Percentiles rank a stretch among this genome's conserved stretches.
Evolutionary conservation across 2,329 filamentous ascomycete genomes (phyloP).

Genomic region (Arachnopeziza araneosa): DNA sequence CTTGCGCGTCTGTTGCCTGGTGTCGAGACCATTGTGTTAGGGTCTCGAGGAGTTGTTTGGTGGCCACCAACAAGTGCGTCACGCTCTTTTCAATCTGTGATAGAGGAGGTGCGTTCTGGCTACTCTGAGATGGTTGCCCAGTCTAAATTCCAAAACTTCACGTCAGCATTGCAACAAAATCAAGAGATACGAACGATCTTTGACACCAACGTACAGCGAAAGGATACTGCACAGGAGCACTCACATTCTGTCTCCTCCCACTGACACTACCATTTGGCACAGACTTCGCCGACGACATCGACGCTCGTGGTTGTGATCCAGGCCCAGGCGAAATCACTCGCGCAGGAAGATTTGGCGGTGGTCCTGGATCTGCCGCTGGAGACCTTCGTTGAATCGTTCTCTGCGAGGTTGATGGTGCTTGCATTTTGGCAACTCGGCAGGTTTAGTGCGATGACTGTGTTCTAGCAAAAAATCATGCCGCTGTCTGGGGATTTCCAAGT

Average conservation of each 20-base stretch:
- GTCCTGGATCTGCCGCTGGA: slow-evolving; percentile 55
- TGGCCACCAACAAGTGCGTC: slow-evolving; percentile 93
- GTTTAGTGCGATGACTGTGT: background rate
- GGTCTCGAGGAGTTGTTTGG: slow-evolving; percentile 95
- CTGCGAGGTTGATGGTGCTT: slow-evolving; percentile 46
- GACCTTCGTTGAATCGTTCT: slow-evolving; percentile 56
- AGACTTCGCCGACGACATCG: slow-evolving; percentile 61
- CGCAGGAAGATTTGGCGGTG: slow-evolving; percentile 48
- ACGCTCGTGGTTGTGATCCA: slow-evolving; percentile 54
- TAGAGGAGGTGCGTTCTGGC: slow-evolving; percentile 36
- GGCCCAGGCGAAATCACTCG: slow-evolving; percentile 53
- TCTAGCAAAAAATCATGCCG: slow-evolving; percentile 1
- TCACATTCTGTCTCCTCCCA: slow-evolving; percentile 50
- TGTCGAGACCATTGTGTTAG: slow-evolving; percentile 96
- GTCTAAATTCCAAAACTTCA: background rate
- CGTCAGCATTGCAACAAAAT: background rate
- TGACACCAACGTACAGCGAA: background rate
- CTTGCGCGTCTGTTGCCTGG: slow-evolving; percentile 85
- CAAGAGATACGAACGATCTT: background rate
- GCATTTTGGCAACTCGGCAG: slow-evolving; percentile 37
- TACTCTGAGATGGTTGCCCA: slow-evolving; percentile 4
- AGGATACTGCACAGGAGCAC: slow-evolving; percentile 30
- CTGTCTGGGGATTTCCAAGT: background rate
- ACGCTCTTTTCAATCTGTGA: slow-evolving; percentile 99
- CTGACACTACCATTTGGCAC: slow-evolving; percentile 36